Evolutionary conservation across 805 yeast genomes (phyloP).

Genomic region (Ogataea methylovora): DNA sequence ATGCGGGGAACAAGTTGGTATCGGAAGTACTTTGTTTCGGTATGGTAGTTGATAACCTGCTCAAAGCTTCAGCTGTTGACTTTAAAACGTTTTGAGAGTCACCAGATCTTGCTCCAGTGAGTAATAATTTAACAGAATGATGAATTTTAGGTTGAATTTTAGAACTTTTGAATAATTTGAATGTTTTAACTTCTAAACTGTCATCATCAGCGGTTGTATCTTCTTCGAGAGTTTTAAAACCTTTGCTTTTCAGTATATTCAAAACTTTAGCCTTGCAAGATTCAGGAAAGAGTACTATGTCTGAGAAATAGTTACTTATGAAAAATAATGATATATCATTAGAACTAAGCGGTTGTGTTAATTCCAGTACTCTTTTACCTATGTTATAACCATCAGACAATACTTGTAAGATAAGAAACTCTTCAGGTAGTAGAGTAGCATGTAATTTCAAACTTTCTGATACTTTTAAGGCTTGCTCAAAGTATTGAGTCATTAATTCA

Average conservation of each 20-base stretch:
- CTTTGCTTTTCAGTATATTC: slow-evolving; percentile 32
- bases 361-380: slow-evolving; percentile 44
- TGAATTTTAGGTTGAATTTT: slow-evolving; percentile 39
- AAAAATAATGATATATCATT: slow-evolving; percentile 54
- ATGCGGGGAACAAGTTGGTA: slow-evolving; percentile 26
- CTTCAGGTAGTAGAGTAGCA: slow-evolving; percentile 32
- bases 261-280: slow-evolving; percentile 36
- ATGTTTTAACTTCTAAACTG: slow-evolving; percentile 27
- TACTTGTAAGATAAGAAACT: slow-evolving; percentile 47
- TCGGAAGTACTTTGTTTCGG: slow-evolving; percentile 16
- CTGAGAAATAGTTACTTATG: slow-evolving; percentile 55
- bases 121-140: slow-evolving; percentile 30
- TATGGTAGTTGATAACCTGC: slow-evolving; percentile 14
- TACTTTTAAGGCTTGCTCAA: slow-evolving; percentile 31
- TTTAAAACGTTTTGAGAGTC: slow-evolving; percentile 34
- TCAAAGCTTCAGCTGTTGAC: slow-evolving; percentile 32
- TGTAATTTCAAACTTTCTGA: slow-evolving; percentile 28
- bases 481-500: slow-evolving; percentile 27
- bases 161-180: slow-evolving; percentile 27
- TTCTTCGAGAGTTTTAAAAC: slow-evolving; percentile 20
- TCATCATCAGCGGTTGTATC: slow-evolving; percentile 2
- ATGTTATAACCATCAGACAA: slow-evolving; percentile 53
- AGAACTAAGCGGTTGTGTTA: slow-evolving; percentile 51
- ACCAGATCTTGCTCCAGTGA: slow-evolving; percentile 54
- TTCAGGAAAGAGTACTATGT: slow-evolving; percentile 53